Conservation (phyloP, 768 basidiomycete species). For the Rhodosporidiobolus sp. region DNA sequence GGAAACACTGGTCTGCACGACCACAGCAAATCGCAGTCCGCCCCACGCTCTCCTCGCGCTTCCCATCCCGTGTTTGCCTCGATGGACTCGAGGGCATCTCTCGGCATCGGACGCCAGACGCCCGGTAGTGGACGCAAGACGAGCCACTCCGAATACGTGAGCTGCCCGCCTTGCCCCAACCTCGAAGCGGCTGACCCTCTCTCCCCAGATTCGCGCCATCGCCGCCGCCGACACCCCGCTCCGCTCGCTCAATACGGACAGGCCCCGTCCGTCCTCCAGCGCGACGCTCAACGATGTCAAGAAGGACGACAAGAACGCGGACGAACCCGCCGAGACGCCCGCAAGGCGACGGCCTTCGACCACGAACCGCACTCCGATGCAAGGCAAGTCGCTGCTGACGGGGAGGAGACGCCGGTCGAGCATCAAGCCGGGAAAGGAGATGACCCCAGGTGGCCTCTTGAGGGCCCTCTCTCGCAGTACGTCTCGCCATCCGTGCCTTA, state of each 20-base stretch:
- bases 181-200: not conserved
- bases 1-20: too few relatives aligned
- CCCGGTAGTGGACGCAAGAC: not conserved
- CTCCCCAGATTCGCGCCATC: not conserved
- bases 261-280: not conserved
- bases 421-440: not conserved
- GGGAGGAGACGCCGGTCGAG: slow-evolving; percentile 2
- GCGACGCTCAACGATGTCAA: not conserved
- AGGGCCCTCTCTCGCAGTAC: slow-evolving; percentile 7
- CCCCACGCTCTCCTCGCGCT: not conserved
- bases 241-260: too few relatives aligned
- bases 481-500: not conserved
- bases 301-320: not conserved
- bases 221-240: slow-evolving; percentile 7
- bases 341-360: slow-evolving; percentile 1
- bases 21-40: not conserved
- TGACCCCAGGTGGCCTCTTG: slow-evolving; percentile 9
- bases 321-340: not conserved
- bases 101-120: too few relatives aligned
- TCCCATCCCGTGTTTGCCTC: not conserved
- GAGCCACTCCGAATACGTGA: slow-evolving; percentile 2
- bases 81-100: too few relatives aligned
- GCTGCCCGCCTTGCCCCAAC: not conserved
- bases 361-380: not conserved
- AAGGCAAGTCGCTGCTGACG: not conserved